Conservation (phyloP, 148 eudicot genomes). For the Rhododendron molle region DNA sequence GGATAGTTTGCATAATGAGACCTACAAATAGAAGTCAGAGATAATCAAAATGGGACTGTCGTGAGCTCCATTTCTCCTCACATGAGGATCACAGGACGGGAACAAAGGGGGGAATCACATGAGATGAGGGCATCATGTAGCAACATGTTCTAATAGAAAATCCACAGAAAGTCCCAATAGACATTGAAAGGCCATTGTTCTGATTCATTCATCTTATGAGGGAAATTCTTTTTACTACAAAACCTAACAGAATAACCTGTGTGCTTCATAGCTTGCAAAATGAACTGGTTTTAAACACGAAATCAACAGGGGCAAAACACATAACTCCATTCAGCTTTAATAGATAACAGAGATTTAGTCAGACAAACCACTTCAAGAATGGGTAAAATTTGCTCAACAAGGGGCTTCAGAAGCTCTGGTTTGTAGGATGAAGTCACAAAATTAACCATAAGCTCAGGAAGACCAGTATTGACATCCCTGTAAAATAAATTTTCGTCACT, state of each 20-base stretch:
- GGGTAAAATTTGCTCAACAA: constrained; percentile 65
- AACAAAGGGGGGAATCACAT: not conserved
- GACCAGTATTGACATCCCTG: constrained; percentile 72
- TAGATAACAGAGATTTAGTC: not conserved
- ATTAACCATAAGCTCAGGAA: constrained; percentile 87
- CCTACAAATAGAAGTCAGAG: not conserved
- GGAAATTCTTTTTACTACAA: not conserved
- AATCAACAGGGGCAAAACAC: not conserved
- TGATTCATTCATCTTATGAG: not conserved
- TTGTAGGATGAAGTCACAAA: constrained; percentile 92
- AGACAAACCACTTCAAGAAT: constrained; percentile 80
- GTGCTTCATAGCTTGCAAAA: not conserved
- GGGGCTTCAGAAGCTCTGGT: constrained; percentile 79
- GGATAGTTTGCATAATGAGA: not conserved
- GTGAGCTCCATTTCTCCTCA: not conserved
- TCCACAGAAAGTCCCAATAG: not conserved
- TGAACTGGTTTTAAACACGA: not conserved
- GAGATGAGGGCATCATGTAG: not conserved
- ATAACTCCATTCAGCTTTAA: not conserved
- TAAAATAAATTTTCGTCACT: constrained; percentile 9
- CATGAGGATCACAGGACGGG: not conserved
- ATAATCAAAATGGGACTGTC: not conserved
- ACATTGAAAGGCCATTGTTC: not conserved
- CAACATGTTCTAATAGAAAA: not conserved
- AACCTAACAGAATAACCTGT: not conserved